Evolutionary conservation across 768 basidiomycete genomes (phyloP), one percentile per base, ranked within the genome.

Genomic region (Mrakia frigida): DNA sequence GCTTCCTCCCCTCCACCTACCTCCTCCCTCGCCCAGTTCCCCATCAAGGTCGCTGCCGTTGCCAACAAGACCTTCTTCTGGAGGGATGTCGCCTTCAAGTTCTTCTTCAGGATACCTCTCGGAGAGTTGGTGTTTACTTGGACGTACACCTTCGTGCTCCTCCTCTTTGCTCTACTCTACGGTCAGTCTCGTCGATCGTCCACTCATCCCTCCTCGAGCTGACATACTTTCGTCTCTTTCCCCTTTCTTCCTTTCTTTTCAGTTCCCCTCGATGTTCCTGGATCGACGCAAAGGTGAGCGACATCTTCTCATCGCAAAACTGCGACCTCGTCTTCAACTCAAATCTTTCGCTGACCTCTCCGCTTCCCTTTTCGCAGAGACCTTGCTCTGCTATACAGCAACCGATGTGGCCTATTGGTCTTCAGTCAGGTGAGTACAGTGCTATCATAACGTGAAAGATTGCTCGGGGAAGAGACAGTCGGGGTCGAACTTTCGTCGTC

Each of bases 111-210:
- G 10, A 50, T 84, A 11, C 75, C 85, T 69, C 72, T 87, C 23
- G 82, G 84, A 1, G 88, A 89, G 71, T 74, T 88, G 4, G 73
- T 84, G 39, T 87, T 88, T 79, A 86, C 87, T 59, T 74, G 84
- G 43, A 82, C 80, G 3, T 89, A 89, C 78, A 81, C 87, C 25
- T 82, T 83, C 7, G 84, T 85, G 31, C 85, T 87, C 77, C 80
- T 88, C 56, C 79, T 79, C 14, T 69, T 79, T 23, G 72, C 74
- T 14, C 70, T 76, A 7, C 28, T 76, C 46, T 61, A 70, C n/a
- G 35, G 73, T 71, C 18, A 70, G 39, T 80, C n/a, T n/a, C 23
- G 35, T 21, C 37, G 35, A 2, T 37, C 61, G 21, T 63, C 61
- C 56, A 63, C 21, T 33, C 31, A 23, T 50, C 23, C 35, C 39